phyloP scores from a whole-genome alignment of 2,329 filamentous ascomycete genomes.

The Fusarium sacchari region DNA sequence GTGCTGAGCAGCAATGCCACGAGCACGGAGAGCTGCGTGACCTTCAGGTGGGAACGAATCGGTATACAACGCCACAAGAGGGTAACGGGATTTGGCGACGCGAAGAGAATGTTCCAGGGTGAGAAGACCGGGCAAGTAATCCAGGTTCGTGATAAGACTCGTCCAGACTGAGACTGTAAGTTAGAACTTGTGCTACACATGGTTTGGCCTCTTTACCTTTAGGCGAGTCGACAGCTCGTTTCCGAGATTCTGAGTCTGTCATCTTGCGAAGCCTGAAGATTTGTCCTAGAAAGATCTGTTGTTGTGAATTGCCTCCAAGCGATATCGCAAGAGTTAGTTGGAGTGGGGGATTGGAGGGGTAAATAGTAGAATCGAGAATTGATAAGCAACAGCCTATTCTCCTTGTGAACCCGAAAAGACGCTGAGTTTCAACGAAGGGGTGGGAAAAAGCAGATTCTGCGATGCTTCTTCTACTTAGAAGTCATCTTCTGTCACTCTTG shows the following conservation, averaged over 20 bases:
- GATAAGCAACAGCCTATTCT: neutral
- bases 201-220: constrained; percentile 45
- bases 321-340: constrained; percentile 10
- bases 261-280: constrained; percentile 24
- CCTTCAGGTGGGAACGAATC: constrained; percentile 76
- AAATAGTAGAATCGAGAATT: neutral
- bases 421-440: neutral
- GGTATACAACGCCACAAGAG: constrained; percentile 85
- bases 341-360: constrained; percentile 24
- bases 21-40: constrained; percentile 73
- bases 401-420: neutral
- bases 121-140: constrained; percentile 83
- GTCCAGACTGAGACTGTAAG: constrained; percentile 75
- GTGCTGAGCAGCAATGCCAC: constrained; percentile 74
- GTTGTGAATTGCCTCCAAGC: neutral
- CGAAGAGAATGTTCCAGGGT: constrained; percentile 83
- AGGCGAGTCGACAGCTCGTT: constrained; percentile 52
- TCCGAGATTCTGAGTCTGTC: constrained; percentile 30
- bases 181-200: neutral
- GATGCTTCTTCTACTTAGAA: neutral
- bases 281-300: neutral
- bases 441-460: neutral
- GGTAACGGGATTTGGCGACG: constrained; percentile 72
- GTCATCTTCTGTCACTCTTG: neutral
- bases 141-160: constrained; percentile 84